Conservation (phyloP, 2,329 filamentous ascomycete species). For the Pseudocercospora crystallina region DNA sequence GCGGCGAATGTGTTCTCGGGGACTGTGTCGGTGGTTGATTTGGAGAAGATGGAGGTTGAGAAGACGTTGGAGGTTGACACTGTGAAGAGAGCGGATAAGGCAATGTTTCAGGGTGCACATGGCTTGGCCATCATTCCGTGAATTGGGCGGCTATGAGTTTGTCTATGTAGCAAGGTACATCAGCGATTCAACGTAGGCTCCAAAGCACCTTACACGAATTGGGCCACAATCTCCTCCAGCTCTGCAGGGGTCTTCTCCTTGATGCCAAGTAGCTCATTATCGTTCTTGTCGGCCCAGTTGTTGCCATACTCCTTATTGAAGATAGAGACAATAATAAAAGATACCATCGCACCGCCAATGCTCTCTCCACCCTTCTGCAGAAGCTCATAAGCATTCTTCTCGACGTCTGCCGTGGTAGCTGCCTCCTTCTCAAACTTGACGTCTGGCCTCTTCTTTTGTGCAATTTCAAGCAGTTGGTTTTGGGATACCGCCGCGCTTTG, state of each 20-base stretch:
- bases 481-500: conserved; percentile 38
- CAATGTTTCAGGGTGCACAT: conserved; percentile 16
- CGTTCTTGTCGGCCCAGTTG: conserved; percentile 34
- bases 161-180: too few relatives aligned
- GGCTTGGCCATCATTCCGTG: conserved; percentile 5
- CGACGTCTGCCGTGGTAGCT: conserved; percentile 30
- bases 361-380: conserved; percentile 29
- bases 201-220: conserved; percentile 12
- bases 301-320: conserved; percentile 34
- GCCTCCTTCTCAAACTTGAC: conserved; percentile 27
- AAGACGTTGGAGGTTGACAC: conserved; percentile 11
- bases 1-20: conserved; percentile 12
- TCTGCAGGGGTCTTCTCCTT: conserved; percentile 32
- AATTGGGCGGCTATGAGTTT: too few relatives aligned
- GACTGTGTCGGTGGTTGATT: conserved; percentile 10
- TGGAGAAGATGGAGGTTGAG: conserved; percentile 1
- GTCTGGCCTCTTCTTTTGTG: conserved; percentile 36
- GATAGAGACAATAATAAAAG: conserved; percentile 32
- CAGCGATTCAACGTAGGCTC: too few relatives aligned
- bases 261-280: conserved; percentile 40
- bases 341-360: conserved; percentile 26
- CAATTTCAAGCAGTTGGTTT: conserved; percentile 38
- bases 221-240: conserved; percentile 30
- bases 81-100: conserved; percentile 10
- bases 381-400: conserved; percentile 31